These are phyloP conservation scores for Leccinum barrowsii DNA, from an alignment of 768 basidiomycete species.

Conservation along the genomic window DNA sequence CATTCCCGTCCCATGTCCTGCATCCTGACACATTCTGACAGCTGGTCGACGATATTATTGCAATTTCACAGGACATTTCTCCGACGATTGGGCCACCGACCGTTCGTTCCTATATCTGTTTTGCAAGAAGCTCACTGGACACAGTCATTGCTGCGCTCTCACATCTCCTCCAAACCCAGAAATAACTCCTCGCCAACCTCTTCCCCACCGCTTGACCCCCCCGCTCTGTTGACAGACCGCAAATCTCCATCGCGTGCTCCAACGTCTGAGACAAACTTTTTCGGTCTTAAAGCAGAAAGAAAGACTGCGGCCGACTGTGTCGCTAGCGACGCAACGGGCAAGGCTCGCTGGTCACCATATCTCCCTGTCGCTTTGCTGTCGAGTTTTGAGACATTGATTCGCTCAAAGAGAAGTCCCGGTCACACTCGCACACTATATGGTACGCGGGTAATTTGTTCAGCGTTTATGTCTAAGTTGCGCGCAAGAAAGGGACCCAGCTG, in stretches of 20 bases:
- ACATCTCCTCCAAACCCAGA: conserved; percentile 43
- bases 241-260: conserved; percentile 27
- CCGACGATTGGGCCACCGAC: conserved; percentile 53
- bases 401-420: conserved; percentile 78
- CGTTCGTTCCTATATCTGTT: conserved; percentile 63
- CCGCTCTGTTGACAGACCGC: conserved; percentile 20
- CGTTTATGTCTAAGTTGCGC: conserved; percentile 84
- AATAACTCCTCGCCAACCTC: conserved; percentile 30
- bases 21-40: conserved; percentile 28
- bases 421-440: conserved; percentile 85
- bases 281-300: conserved; percentile 53
- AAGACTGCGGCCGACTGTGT: conserved; percentile 42
- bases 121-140: conserved; percentile 81
- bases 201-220: conserved; percentile 42
- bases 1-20: background rate
- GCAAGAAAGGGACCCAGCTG: conserved; percentile 77
- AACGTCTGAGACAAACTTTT: conserved; percentile 53
- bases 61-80: conserved; percentile 71
- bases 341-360: conserved; percentile 60
- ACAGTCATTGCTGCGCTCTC: conserved; percentile 62
- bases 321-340: conserved; percentile 40
- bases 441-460: conserved; percentile 88
- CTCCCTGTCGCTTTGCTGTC: conserved; percentile 80
- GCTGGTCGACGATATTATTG: conserved; percentile 76
- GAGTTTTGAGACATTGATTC: conserved; percentile 87